Evolutionary conservation across 2,329 filamentous ascomycete genomes (phyloP).

Genomic region (Hypoxylon sp.): DNA sequence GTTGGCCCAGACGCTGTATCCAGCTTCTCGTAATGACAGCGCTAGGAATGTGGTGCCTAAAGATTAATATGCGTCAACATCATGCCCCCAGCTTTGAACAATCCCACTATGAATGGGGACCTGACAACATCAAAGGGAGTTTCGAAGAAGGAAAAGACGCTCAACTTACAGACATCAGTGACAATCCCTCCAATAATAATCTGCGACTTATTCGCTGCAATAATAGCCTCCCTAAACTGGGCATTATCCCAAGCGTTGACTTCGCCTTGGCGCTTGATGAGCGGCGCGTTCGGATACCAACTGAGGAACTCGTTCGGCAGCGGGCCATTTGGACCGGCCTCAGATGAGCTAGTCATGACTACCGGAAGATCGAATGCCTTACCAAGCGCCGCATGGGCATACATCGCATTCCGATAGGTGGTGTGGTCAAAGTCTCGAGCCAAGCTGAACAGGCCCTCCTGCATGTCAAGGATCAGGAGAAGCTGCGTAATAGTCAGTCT

Average conservation of each 20-base stretch:
- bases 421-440: constrained; percentile 77
- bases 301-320: constrained; percentile 78
- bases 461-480: constrained; percentile 72
- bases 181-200: constrained; percentile 80
- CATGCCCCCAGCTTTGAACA: background rate
- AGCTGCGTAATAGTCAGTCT: constrained; percentile 57
- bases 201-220: constrained; percentile 76
- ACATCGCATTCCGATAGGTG: constrained; percentile 75
- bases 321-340: constrained; percentile 77
- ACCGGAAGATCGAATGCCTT: constrained; percentile 77
- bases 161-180: constrained; percentile 76
- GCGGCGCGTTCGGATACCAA: constrained; percentile 75
- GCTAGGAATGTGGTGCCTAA: constrained; percentile 77
- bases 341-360: constrained; percentile 78
- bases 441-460: constrained; percentile 70
- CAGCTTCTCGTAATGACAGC: constrained; percentile 77
- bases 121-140: constrained; percentile 41
- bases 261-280: constrained; percentile 78
- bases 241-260: constrained; percentile 84
- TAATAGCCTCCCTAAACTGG: constrained; percentile 76
- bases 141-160: background rate
- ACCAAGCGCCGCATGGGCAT: constrained; percentile 77
- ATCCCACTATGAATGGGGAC: background rate
- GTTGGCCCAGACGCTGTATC: constrained; percentile 82
- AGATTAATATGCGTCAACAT: background rate